Base-by-base conservation (phyloP, 2,329 filamentous ascomycete genomes). In the Colletotrichum sp. region DNA sequence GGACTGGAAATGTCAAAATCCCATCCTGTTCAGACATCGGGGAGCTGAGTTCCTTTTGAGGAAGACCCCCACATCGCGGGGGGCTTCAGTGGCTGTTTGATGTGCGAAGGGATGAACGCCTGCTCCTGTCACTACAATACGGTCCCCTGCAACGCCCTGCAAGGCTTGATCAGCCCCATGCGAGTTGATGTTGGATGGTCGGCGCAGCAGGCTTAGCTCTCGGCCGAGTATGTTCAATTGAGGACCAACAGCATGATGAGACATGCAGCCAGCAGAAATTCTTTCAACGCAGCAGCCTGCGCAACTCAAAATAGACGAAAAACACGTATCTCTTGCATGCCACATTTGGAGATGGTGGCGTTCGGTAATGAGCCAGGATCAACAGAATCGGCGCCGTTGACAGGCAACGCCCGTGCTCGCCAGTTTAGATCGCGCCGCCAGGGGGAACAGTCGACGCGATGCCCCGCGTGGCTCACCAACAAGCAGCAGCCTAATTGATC, bases 161-260 rank as follows among this genome's bases (percentile, higher is more conserved):
- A 68, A 30, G 30, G n/a, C 30, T 56, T 43, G 66, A 25, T 52
- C n/a, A 58, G 66, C 48, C 43, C 48, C 43, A 68, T 58, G 66
- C 32, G 28, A 28, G 22, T 28, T 22, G 27, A 34, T 61, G 4
- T 61, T 34, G 58, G 27, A 15, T 34, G 30, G 58, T 61, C 27
- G 58, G 58, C 58, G 58, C 56, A 32, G 56, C 56, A 13, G 56
- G 28, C 30, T 61, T 18, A 61, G 56, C 56, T 61, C 58, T 61
- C 32, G 61, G 61, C 34, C n/a, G 32, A 36, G 13, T n/a, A 10
- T 5, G 12, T 34, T 9, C 18, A 34, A 9, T 15, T n/a, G 6
- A 18, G 58, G 7, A n/a, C 15, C 28, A n/a, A 32, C 27, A 34
- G 15, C 30, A 61, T 61, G 18, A 22, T 32, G 34, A 22, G 25